Evolutionary conservation across 2,329 filamentous ascomycete species (phyloP).

Genomic region (Apiospora saccharicola): DNA sequence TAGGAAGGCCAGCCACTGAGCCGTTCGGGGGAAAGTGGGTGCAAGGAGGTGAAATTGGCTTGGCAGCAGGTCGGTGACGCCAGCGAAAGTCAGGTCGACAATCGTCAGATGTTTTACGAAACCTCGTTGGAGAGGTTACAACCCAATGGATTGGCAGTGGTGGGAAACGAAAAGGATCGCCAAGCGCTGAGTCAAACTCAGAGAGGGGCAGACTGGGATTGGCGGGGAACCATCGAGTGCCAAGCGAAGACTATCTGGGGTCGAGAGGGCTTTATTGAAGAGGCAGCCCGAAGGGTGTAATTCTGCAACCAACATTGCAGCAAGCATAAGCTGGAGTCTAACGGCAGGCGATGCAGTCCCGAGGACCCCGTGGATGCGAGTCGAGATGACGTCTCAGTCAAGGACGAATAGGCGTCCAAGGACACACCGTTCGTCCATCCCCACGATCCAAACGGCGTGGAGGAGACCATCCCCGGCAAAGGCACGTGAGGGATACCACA

Average conservation of each 20-base stretch:
- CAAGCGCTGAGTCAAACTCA: slow-evolving; percentile 19
- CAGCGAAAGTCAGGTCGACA: slow-evolving; percentile 25
- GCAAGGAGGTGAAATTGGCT: slow-evolving; percentile 18
- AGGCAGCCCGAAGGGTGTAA: slow-evolving; percentile 7
- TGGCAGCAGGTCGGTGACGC: slow-evolving; percentile 17
- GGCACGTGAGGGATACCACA: slow-evolving; percentile 9
- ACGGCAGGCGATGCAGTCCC: neutral
- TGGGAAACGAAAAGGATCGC: slow-evolving; percentile 17
- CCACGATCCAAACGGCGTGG: slow-evolving; percentile 7
- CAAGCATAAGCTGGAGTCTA: slow-evolving; percentile 2
- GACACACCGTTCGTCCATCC: neutral
- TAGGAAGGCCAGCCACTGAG: neutral
- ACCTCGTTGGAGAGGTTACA: slow-evolving; percentile 3
- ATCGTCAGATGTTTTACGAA: slow-evolving; percentile 23
- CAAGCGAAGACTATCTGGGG: slow-evolving; percentile 12
- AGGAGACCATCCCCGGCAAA: neutral
- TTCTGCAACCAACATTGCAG: neutral
- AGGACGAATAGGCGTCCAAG: neutral
- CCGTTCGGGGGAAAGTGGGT: slow-evolving; percentile 9
- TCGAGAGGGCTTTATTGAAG: neutral
- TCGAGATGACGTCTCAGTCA: neutral
- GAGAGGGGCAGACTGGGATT: slow-evolving; percentile 15
- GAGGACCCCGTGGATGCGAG: slow-evolving; percentile 1
- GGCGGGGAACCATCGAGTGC: slow-evolving; percentile 15
- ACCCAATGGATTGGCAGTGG: slow-evolving; percentile 7